Conservation (phyloP, 805 yeast genomes). For the Pichia cabralensis region DNA sequence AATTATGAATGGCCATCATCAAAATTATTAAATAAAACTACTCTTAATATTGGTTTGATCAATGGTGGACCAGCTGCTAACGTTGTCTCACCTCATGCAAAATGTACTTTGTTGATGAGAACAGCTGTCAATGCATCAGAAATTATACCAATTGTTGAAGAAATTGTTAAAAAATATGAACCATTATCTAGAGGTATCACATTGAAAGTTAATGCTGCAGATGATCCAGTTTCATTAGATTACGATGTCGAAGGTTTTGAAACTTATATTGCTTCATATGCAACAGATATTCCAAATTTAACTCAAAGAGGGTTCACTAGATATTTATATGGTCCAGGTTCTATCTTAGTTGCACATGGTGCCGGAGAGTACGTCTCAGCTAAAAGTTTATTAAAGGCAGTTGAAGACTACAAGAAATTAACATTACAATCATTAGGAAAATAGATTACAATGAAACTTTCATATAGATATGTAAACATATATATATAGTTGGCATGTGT, state of each 20-base stretch:
- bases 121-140: conserved; percentile 37
- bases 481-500: background rate
- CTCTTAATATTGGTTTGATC: conserved; percentile 50
- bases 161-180: conserved; percentile 23
- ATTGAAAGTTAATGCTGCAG: conserved; percentile 9
- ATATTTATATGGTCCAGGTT: conserved; percentile 60
- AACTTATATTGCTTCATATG: conserved; percentile 24
- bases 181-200: conserved; percentile 8
- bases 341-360: conserved; percentile 51
- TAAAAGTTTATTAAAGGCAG: conserved; percentile 37
- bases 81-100: conserved; percentile 52
- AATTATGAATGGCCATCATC: conserved; percentile 37
- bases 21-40: conserved; percentile 48
- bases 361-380: conserved; percentile 44
- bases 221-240: conserved; percentile 40
- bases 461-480: too few relatives aligned
- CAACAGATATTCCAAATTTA: conserved; percentile 39
- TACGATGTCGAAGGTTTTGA: conserved; percentile 60
- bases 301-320: conserved; percentile 27
- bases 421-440: conserved; percentile 17
- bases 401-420: conserved; percentile 42
- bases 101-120: conserved; percentile 40
- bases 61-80: conserved; percentile 58
- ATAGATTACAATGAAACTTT: background rate
- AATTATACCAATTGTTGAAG: conserved; percentile 29